A percentile compares a stretch with the other conserved stretches of the same genome.
Conservation (phyloP, 306 rosid genomes). For the Lagenaria siceraria region DNA sequence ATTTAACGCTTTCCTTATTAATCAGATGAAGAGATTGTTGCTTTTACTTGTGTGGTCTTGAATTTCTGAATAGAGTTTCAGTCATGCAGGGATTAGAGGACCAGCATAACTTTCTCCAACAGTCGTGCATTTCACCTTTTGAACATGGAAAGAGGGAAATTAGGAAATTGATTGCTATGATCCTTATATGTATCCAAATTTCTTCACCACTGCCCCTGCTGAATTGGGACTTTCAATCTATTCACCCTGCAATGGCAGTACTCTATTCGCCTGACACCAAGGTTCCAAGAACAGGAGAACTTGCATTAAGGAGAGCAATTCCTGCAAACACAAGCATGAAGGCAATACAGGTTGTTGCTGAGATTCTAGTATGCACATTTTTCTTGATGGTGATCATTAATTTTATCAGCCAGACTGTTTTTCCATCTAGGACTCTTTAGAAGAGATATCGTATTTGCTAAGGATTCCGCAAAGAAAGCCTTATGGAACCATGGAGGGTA, state of each 20-base stretch:
- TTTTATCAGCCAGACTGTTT: constrained; percentile 5
- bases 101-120: constrained; percentile 10
- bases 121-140: constrained; percentile 16
- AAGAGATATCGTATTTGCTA: constrained; percentile 69
- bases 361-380: not conserved
- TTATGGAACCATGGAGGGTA: constrained; percentile 91
- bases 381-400: not conserved
- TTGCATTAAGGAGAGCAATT: constrained; percentile 77
- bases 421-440: constrained; percentile 56
- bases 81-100: constrained; percentile 35
- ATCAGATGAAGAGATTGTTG: not conserved
- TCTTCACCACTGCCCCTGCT: constrained; percentile 40
- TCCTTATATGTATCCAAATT: constrained; percentile 39
- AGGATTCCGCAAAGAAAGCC: constrained; percentile 96
- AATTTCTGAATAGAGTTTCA: constrained; percentile 26
- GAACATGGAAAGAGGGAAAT: constrained; percentile 30
- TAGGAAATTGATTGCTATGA: constrained; percentile 36
- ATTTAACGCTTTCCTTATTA: not conserved
- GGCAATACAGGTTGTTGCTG: constrained; percentile 55
- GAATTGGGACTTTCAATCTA: constrained; percentile 25
- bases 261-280: constrained; percentile 86
- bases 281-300: constrained; percentile 83
- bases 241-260: constrained; percentile 45
- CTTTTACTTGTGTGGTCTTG: not conserved
- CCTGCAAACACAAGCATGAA: constrained; percentile 90